Percentiles rank a stretch among this genome's conserved stretches.
Conservation (phyloP, 257 asterid species). For the Ilex aquifolium region DNA sequence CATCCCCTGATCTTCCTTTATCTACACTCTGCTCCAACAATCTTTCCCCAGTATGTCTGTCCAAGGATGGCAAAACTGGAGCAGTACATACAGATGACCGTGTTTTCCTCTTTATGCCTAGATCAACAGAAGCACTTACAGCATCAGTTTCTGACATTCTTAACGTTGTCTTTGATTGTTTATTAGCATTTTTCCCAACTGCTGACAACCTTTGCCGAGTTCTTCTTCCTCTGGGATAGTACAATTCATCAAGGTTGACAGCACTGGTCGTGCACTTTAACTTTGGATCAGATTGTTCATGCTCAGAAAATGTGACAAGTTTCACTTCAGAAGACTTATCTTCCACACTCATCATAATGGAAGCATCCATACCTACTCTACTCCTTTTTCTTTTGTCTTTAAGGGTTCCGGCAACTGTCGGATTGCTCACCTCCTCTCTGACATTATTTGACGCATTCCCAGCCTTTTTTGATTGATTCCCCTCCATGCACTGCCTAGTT, state of each 20-base stretch:
- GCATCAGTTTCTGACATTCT: slow-evolving; percentile 25
- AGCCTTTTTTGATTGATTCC: slow-evolving; percentile 21
- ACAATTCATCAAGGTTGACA: slow-evolving; percentile 11
- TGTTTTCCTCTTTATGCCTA: slow-evolving; percentile 6
- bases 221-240: slow-evolving; percentile 29
- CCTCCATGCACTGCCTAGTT: slow-evolving; percentile 41
- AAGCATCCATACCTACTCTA: slow-evolving; percentile 14
- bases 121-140: slow-evolving; percentile 11
- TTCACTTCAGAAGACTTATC: slow-evolving; percentile 20
- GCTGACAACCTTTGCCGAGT: slow-evolving; percentile 18
- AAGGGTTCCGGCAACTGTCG: slow-evolving; percentile 15
- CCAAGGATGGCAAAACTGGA: neutral
- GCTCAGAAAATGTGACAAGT: slow-evolving; percentile 22
- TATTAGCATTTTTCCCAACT: slow-evolving; percentile 22
- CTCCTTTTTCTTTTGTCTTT: slow-evolving; percentile 17
- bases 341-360: slow-evolving; percentile 8
- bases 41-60: slow-evolving; percentile 1
- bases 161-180: slow-evolving; percentile 27
- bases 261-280: slow-evolving; percentile 11
- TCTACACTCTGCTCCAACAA: neutral
- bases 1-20: slow-evolving; percentile 14
- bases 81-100: slow-evolving; percentile 6
- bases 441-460: slow-evolving; percentile 13
- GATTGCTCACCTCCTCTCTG: slow-evolving; percentile 9
- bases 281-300: slow-evolving; percentile 14